phyloP scores from a whole-genome alignment of 495 filamentous ascomycete genomes.

The Neurospora terricola region DNA sequence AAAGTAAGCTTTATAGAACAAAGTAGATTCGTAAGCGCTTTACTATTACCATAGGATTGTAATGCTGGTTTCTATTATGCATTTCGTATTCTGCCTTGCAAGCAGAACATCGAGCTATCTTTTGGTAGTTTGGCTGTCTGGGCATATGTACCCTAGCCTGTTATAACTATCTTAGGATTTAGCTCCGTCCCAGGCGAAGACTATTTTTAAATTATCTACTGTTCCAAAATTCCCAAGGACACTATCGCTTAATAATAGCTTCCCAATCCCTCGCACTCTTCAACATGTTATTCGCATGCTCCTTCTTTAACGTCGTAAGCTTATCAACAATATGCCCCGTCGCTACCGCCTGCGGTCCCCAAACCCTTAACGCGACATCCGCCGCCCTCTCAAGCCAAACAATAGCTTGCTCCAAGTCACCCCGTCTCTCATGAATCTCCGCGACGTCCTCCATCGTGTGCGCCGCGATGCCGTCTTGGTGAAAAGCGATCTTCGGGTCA shows the following conservation, averaged over 20 bases:
- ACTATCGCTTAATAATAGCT: slow-evolving; percentile 3
- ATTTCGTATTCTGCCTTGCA: too few species aligned
- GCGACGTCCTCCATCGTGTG: slow-evolving; percentile 26
- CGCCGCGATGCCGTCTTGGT: slow-evolving; percentile 22
- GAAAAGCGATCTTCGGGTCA: slow-evolving; percentile 3
- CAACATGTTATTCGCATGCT: slow-evolving; percentile 18
- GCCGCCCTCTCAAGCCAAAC: slow-evolving; percentile 21
- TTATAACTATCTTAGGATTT: too few species aligned
- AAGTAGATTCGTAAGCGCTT: too few species aligned
- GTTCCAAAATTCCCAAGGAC: not conserved
- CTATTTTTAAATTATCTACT: not conserved
- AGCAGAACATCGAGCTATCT: too few species aligned
- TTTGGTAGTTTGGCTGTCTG: too few species aligned
- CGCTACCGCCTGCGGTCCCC: slow-evolving; percentile 18
- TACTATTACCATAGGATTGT: too few species aligned
- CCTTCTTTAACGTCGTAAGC: slow-evolving; percentile 18
- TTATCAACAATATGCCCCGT: slow-evolving; percentile 23
- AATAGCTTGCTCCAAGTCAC: slow-evolving; percentile 17
- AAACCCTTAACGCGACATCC: slow-evolving; percentile 15
- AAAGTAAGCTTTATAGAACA: too few species aligned
- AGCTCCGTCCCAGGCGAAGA: too few species aligned
- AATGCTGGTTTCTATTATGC: too few species aligned
- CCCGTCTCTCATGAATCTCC: slow-evolving; percentile 20
- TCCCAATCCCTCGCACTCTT: slow-evolving; percentile 19
- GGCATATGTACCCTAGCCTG: too few species aligned